These are phyloP conservation scores for Blakeslea trispora DNA, from an alignment of 371 early-diverging fungal species.

Conservation along the genomic window DNA sequence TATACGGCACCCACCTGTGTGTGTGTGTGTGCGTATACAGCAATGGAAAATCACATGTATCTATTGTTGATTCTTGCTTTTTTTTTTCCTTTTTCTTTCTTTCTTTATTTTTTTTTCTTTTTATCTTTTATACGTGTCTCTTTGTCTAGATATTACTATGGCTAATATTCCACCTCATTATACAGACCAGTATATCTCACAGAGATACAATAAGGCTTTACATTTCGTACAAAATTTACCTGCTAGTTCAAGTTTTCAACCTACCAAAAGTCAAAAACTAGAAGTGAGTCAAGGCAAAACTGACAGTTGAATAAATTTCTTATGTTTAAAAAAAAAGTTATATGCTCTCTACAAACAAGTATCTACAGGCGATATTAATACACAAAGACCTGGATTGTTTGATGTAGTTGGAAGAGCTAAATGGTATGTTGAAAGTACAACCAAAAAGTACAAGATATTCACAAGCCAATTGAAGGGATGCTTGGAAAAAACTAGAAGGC, in stretches of 20 bases:
- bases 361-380: conserved; percentile 37
- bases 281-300: conserved; percentile 24
- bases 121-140: conserved; percentile 8
- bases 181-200: conserved; percentile 28
- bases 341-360: conserved; percentile 54
- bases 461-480: conserved; percentile 25
- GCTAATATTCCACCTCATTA: conserved; percentile 27
- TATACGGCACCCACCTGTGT: no score
- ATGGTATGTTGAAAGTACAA: conserved; percentile 34
- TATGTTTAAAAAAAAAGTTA: conserved; percentile 21
- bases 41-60: no score
- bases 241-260: conserved; percentile 37
- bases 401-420: conserved; percentile 50
- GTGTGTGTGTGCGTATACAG: no score
- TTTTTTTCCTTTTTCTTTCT: conserved; percentile 4
- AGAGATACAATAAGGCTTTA: conserved; percentile 40
- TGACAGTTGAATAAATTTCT: neutral
- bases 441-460: conserved; percentile 10
- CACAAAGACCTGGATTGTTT: conserved; percentile 43
- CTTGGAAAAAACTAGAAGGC: conserved; percentile 34
- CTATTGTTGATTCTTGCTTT: no score
- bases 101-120: conserved; percentile 1
- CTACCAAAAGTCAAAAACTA: conserved; percentile 43
- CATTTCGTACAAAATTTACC: conserved; percentile 40
- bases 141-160: conserved; percentile 12